Evolutionary conservation across 441 rosid species (phyloP).

Genomic region (Gossypium gossypioides): DNA sequence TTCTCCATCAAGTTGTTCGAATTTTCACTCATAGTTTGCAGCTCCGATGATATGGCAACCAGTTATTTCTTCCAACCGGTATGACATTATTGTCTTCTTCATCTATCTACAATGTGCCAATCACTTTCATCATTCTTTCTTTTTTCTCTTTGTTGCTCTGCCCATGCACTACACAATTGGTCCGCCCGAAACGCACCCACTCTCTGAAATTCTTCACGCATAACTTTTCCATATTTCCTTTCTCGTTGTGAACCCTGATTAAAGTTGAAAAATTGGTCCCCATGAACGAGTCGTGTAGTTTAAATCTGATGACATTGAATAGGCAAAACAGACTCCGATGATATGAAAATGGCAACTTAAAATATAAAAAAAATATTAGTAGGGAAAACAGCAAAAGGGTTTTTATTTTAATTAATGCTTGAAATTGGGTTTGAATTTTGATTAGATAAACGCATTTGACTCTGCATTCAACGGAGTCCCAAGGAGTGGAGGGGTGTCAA

Average conservation of each 20-base stretch:
- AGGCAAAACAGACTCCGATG: not conserved
- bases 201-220: not conserved
- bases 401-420: not conserved
- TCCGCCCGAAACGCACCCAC: not conserved
- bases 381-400: not conserved
- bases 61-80: slow-evolving; percentile 21
- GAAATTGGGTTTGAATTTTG: not conserved
- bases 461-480: not conserved
- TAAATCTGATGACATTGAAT: not conserved
- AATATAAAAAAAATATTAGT: not conserved
- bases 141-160: not conserved
- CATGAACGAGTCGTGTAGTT: not conserved
- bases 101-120: not conserved
- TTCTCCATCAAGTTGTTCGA: slow-evolving; percentile 15
- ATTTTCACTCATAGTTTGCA: slow-evolving; percentile 11
- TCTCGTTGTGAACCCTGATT: not conserved
- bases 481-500: not conserved
- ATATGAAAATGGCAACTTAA: not conserved
- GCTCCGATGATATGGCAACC: slow-evolving; percentile 15
- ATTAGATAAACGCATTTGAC: not conserved
- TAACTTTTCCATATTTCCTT: not conserved
- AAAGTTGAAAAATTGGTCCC: not conserved
- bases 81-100: not conserved
- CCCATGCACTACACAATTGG: not conserved
- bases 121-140: not conserved